Conservation (phyloP, 371 early-diverging fungal species). For the Capniomyces stellatus region DNA sequence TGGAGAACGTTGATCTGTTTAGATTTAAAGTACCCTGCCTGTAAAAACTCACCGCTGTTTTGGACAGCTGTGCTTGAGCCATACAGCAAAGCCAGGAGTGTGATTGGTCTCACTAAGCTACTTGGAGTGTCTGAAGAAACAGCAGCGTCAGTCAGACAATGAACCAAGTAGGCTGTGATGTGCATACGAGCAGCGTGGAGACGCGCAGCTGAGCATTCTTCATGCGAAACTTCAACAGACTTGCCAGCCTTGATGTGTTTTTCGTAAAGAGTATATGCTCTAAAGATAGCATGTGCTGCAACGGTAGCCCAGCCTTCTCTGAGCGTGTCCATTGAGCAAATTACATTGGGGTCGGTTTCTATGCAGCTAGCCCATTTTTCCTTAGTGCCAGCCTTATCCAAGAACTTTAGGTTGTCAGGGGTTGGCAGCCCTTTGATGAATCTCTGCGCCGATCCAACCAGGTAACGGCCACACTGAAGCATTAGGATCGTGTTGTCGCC, state of each 20-base stretch:
- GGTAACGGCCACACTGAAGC: conserved; percentile 75
- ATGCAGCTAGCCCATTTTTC: conserved; percentile 6
- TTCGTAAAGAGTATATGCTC: conserved; percentile 63
- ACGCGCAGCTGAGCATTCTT: conserved; percentile 64
- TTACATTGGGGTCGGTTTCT: conserved; percentile 22
- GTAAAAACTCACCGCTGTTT: conserved; percentile 72
- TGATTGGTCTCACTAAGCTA: conserved; percentile 28
- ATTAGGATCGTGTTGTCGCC: conserved; percentile 83
- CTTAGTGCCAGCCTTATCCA: conserved; percentile 17
- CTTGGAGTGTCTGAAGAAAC: conserved; percentile 22
- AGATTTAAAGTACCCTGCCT: conserved; percentile 61
- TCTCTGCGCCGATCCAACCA: conserved; percentile 63
- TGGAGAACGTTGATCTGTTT: conserved; percentile 50
- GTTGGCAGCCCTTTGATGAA: conserved; percentile 54
- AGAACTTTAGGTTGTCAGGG: conserved; percentile 65
- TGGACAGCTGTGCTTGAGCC: conserved; percentile 68
- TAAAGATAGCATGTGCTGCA: conserved; percentile 62
- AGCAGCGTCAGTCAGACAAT: conserved; percentile 66
- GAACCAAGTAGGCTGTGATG: conserved; percentile 64
- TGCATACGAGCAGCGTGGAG: conserved; percentile 76
- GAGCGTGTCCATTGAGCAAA: conserved; percentile 40
- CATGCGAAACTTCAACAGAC: conserved; percentile 64
- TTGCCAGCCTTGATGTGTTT: conserved; percentile 41
- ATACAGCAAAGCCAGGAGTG: conserved; percentile 55
- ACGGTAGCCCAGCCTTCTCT: conserved; percentile 71